Conservation (phyloP, 2,329 filamentous ascomycete species). For the Aspergillus sp. region DNA sequence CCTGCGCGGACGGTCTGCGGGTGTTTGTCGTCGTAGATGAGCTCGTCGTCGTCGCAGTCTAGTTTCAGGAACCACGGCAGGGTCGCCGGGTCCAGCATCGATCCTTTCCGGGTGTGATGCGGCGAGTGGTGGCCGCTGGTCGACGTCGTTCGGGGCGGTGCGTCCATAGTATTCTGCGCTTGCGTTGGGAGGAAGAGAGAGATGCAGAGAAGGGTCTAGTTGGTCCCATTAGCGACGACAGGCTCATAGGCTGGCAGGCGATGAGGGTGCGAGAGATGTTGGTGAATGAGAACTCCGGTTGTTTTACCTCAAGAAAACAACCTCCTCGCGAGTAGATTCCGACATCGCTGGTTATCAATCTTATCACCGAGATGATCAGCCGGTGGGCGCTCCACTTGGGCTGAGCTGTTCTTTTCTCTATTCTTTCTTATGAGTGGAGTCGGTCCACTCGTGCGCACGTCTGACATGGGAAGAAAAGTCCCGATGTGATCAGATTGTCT, state of each 20-base stretch:
- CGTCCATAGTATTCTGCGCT: background rate
- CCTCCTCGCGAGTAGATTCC: background rate
- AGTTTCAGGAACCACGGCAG: slow-evolving; percentile 5
- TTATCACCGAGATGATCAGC: slow-evolving; percentile 8
- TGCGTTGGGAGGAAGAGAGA: background rate
- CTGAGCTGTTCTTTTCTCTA: background rate
- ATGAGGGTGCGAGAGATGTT: background rate
- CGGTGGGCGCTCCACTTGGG: background rate
- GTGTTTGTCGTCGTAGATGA: slow-evolving; percentile 11
- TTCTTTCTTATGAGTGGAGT: background rate
- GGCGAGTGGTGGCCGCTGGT: background rate
- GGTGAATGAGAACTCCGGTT: background rate
- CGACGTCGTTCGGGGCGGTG: background rate
- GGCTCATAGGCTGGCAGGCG: background rate
- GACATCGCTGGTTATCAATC: slow-evolving; percentile 12
- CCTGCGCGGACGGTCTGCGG: slow-evolving; percentile 45
- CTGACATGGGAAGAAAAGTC: background rate
- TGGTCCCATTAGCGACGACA: background rate
- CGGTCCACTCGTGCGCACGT: background rate
- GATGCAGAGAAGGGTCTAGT: background rate
- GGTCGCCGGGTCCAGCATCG: background rate
- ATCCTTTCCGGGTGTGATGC: background rate
- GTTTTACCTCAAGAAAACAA: too few species aligned
- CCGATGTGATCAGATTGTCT: background rate
- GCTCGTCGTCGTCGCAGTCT: slow-evolving; percentile 6